phyloP scores from a whole-genome alignment of 805 yeast genomes.

The Myxozyma neglecta region DNA sequence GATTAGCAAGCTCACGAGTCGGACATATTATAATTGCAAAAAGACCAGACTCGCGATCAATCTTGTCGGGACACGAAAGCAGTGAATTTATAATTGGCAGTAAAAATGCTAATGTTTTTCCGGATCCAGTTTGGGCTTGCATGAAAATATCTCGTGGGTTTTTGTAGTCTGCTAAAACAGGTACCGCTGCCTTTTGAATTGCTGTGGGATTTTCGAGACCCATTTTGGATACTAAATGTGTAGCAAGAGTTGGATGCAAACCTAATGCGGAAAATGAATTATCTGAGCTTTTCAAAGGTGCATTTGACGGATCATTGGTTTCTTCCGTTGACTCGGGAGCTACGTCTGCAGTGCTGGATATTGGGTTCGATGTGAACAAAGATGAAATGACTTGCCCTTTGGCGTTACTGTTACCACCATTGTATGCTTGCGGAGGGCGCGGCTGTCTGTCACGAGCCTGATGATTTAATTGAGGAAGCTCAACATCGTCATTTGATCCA shows the following conservation, averaged over 20 bases:
- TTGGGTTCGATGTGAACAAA: slow-evolving; percentile 71
- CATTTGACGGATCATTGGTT: slow-evolving; percentile 67
- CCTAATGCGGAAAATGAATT: slow-evolving; percentile 74
- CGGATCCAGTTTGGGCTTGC: slow-evolving; percentile 98
- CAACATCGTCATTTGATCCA: not conserved
- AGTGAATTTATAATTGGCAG: slow-evolving; percentile 79
- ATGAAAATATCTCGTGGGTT: slow-evolving; percentile 66
- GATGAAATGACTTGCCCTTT: slow-evolving; percentile 57
- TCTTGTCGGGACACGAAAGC: slow-evolving; percentile 51
- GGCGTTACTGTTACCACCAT: not conserved
- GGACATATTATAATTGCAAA: slow-evolving; percentile 90
- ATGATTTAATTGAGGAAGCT: not conserved
- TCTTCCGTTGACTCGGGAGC: slow-evolving; percentile 29
- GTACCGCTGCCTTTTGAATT: slow-evolving; percentile 80
- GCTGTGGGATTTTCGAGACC: slow-evolving; percentile 63
- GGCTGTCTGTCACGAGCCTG: not conserved
- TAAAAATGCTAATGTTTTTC: slow-evolving; percentile 86
- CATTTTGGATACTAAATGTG: slow-evolving; percentile 58
- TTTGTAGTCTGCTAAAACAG: slow-evolving; percentile 51
- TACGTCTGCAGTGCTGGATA: slow-evolving; percentile 33
- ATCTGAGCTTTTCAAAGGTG: slow-evolving; percentile 66
- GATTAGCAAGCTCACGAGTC: slow-evolving; percentile 91
- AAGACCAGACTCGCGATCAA: slow-evolving; percentile 69
- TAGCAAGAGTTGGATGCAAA: slow-evolving; percentile 52
- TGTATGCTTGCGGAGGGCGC: not conserved